Base-by-base conservation (phyloP, 345 rosid genomes). In the Abelmoschus esculentus region DNA sequence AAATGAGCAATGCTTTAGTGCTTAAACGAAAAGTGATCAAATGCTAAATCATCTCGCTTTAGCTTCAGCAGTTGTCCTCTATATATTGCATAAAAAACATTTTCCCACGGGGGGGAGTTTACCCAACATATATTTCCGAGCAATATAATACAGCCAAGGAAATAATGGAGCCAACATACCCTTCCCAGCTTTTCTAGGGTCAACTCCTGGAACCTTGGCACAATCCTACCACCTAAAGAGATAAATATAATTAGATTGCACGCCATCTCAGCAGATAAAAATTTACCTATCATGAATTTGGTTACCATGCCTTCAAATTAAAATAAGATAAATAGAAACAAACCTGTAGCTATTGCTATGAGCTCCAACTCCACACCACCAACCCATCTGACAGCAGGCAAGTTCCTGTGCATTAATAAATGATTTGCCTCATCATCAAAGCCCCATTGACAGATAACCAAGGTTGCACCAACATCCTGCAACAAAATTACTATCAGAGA, bases 381-480 rank as follows among this genome's bases (percentile, higher is more conserved):
- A 36, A 95, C 99, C 99, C 99, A 95, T 73, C 99, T 87, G 34
- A 95, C 98, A 50, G 99, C 99, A 74, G 99, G 99, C 76, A 95
- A 80, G 76, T 92, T 83, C 81, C 99, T 79, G 82, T 95, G 90
- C 98, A 92, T 87, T 74, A 95, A 74, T 42, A 95, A 77, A 86
- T 95, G 99, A 75, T 95, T 95, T 72, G 99, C 99, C 77, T 95
- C 99, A 73, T 95, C 99, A 76, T 95, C 99, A 26, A 95, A 95
- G 40, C 98, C 99, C 99, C 99, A 95, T 54, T 95, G 99, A 76
- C 99, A 95, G 80, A 95, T 95, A 61, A 95, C 99, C 79, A 95
- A 73, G 13, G 99, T 90, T 46, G 98, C 92, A 71, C 99, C 99
- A 77, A 85, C 93, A 84, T 92, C 99, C 99, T 95, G 84, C 76